Base-by-base conservation (phyloP, 129 eudicot genomes). In the sunflower (Helianthus annuus) region DNA sequence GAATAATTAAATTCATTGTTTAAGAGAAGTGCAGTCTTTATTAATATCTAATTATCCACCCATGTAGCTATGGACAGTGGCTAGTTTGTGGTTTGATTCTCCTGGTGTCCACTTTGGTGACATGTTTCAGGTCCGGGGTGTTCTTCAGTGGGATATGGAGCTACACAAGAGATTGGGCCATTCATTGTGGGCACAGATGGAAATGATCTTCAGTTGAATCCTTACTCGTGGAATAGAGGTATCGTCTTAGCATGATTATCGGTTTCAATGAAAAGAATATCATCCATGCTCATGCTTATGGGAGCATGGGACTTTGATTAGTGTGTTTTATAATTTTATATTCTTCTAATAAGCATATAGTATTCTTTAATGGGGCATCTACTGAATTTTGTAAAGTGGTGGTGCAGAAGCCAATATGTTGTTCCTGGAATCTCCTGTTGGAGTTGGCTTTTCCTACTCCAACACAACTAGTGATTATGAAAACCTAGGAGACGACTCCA, bases 61-160 rank as follows among this genome's bases (percentile, higher is more conserved):
- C 64, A 55, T 59, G 19, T 36, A 34, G 71, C 57, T 17, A 51
- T 81, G 66, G 58, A 51, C 54, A 44, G 53, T 61, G 68, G 57
- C 68, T 36, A 61, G 48, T 79, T 80, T 84, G 45, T 22, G 81
- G 68, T 48, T 75, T 66, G 56, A 68, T 49, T 64, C 64, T 59
- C 63, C 7, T 82, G 82, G 75, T 80, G 76, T 79, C 79, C 65
- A 68, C 66, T 76, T 68, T 79, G 88, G 85, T 87, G 86, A 81
- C 87, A 87, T 36, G 61, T 48, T 82, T 64, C 78, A 92, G 98
- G 98, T 71, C 98, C 98, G 0, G 98, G 98, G 62, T 92, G 98
- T 75, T 92, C 98, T 67, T 92, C 98, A 71, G 98, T 92, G 76
- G 98, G 98, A 78, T 92, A 92, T 66, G 98, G 98, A 81, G 98